Percentiles rank a stretch among this genome's conserved stretches.
Evolutionary conservation across 768 basidiomycete species (phyloP).

Genomic region (Nidularia sp.): DNA sequence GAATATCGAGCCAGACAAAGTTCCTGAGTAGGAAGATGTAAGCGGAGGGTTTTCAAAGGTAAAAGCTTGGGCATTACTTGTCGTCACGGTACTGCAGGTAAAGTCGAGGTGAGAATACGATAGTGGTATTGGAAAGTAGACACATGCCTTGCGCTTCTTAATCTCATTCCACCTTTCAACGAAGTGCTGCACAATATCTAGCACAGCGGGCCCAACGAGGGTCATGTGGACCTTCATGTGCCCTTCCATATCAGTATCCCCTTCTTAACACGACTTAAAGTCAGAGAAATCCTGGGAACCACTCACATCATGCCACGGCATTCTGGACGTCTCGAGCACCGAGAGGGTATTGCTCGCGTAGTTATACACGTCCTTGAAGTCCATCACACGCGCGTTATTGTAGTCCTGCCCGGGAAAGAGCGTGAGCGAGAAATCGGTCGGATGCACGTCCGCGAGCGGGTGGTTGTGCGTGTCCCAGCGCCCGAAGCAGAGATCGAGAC

Average conservation of each 20-base stretch:
- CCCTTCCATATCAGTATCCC: neutral
- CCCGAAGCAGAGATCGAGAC: constrained; percentile 94
- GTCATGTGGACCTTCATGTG: constrained; percentile 73
- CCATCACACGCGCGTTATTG: constrained; percentile 84
- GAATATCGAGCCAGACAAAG: constrained; percentile 72
- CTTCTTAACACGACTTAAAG: neutral
- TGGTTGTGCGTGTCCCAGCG: constrained; percentile 94
- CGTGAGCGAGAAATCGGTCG: constrained; percentile 74
- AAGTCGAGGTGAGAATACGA: neutral
- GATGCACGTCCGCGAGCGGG: constrained; percentile 90
- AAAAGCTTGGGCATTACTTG: constrained; percentile 27
- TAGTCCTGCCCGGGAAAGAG: constrained; percentile 94
- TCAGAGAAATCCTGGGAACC: neutral
- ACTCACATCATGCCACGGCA: constrained; percentile 96
- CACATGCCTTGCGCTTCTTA: constrained; percentile 67
- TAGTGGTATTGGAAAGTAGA: neutral
- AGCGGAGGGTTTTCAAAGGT: too few relatives aligned
- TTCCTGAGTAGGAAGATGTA: constrained; percentile 22
- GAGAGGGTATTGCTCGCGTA: constrained; percentile 70
- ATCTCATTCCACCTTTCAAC: constrained; percentile 90
- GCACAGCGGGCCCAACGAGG: constrained; percentile 71
- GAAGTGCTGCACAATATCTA: constrained; percentile 93
- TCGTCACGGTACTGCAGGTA: constrained; percentile 36
- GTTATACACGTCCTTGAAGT: constrained; percentile 80
- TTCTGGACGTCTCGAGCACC: constrained; percentile 63